Percentiles rank a stretch among this genome's conserved stretches.
These are phyloP conservation scores for Aspergillus wentii DNA, from an alignment of 495 filamentous ascomycete species.

Conservation along the genomic window DNA sequence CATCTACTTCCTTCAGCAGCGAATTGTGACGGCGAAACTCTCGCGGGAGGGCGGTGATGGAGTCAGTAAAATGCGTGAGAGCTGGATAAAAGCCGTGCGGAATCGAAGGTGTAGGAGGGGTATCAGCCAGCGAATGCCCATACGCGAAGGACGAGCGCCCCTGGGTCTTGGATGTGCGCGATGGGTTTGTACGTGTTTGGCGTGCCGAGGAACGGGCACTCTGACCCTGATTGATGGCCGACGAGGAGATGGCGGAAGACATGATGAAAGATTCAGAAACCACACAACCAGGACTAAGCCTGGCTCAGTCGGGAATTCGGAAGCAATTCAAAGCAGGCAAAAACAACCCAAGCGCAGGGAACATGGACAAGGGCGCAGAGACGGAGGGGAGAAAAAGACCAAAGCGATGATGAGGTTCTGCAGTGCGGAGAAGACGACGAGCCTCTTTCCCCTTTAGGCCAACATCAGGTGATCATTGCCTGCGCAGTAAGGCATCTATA, in stretches of 20 bases:
- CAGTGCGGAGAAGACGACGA: slow-evolving; percentile 17
- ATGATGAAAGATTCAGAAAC: slow-evolving; percentile 12
- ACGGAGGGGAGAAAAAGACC: slow-evolving; percentile 3
- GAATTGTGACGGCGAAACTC: slow-evolving; percentile 94
- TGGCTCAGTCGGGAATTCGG: slow-evolving; percentile 15
- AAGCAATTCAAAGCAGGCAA: slow-evolving; percentile 5
- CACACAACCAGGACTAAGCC: slow-evolving; percentile 4
- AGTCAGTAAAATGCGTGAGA: slow-evolving; percentile 89
- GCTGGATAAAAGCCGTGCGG: slow-evolving; percentile 79
- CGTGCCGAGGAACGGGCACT: slow-evolving; percentile 50
- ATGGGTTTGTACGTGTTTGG: slow-evolving; percentile 57
- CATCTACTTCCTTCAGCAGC: slow-evolving; percentile 93
- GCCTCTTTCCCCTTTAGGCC: slow-evolving; percentile 8
- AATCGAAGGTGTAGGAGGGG: slow-evolving; percentile 26
- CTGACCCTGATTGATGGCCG: slow-evolving; percentile 25
- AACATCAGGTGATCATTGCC: slow-evolving; percentile 33
- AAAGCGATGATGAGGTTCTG: slow-evolving; percentile 7
- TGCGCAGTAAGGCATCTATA: too few relatives aligned
- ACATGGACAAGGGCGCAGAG: slow-evolving; percentile 6
- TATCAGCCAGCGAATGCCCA: slow-evolving; percentile 30
- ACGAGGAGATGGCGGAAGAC: slow-evolving; percentile 25
- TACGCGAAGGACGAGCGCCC: slow-evolving; percentile 46
- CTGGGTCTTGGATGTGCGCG: slow-evolving; percentile 53
- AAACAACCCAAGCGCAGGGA: slow-evolving; percentile 1
- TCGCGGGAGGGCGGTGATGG: slow-evolving; percentile 85